Conservation (phyloP, 2,329 filamentous ascomycete species). For the Penicillium hesseltinei region DNA sequence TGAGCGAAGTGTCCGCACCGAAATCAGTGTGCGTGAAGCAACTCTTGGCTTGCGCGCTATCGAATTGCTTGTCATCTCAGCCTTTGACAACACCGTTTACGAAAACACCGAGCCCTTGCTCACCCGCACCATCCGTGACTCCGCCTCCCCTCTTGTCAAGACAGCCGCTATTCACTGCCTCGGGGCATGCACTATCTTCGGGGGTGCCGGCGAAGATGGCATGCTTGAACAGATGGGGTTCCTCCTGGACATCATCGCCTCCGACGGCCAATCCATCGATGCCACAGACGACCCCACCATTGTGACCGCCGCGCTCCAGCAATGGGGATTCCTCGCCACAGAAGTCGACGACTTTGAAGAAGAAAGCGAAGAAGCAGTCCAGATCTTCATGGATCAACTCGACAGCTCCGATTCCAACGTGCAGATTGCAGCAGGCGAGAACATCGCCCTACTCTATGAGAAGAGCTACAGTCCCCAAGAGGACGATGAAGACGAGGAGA, state of each 20-base stretch:
- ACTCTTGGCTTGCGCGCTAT: constrained; percentile 70
- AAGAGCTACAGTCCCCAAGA: constrained; percentile 61
- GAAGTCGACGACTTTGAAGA: constrained; percentile 72
- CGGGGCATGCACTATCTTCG: constrained; percentile 70
- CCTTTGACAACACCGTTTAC: constrained; percentile 64
- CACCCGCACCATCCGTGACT: constrained; percentile 64
- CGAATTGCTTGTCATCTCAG: constrained; percentile 66
- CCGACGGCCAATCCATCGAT: constrained; percentile 70
- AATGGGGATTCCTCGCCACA: constrained; percentile 78
- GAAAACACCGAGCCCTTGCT: constrained; percentile 59
- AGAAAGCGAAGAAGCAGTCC: constrained; percentile 69
- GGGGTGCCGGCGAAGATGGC: constrained; percentile 67
- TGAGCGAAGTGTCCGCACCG: constrained; percentile 67
- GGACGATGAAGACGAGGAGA: constrained; percentile 57
- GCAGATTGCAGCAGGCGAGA: constrained; percentile 73
- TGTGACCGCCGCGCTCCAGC: constrained; percentile 71
- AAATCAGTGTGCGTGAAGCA: constrained; percentile 67
- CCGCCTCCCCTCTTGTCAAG: constrained; percentile 64
- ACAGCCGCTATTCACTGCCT: constrained; percentile 71
- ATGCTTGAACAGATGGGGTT: constrained; percentile 71
- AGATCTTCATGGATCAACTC: constrained; percentile 82
- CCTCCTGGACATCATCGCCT: constrained; percentile 73
- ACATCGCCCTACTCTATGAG: constrained; percentile 81
- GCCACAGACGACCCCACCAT: constrained; percentile 69
- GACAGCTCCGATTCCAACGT: constrained; percentile 70